Base-by-base conservation (phyloP, 768 basidiomycete species). In the Pleurotus ostreatus region DNA sequence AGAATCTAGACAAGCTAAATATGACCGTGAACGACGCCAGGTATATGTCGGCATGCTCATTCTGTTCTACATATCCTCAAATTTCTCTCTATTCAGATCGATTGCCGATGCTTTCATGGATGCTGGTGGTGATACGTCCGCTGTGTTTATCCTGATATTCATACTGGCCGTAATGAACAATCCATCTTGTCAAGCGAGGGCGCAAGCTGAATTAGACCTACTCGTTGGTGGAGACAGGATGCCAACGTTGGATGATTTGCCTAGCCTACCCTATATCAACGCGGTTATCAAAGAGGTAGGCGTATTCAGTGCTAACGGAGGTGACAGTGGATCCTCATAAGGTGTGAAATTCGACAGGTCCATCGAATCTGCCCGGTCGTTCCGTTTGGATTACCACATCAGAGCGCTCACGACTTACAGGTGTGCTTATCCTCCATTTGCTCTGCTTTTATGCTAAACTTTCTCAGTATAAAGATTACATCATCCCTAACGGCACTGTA, bases 401-500 rank as follows among this genome's bases (percentile, higher is more conserved):
- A 57, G 49, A 43, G 44, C 16, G 59, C 59, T 43, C 57, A 57
- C 5, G 49, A 43, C 51, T 23, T 16, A 18, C 26, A 16, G 22
- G 43, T 55, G 25, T 22, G 49, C 38, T 40, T 1, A 46, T 53
- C 7, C 40, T 20, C 18, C 13, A 16, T 49, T 43, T 13, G 69
- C 66, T 23, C 56, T 62, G 13, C 62, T 61, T 44, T 2, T 59
- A 63, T 5, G 49, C 45, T 0, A 66, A 69, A 6, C 66, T 68
- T 20, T 58, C 62, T 16, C 68, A 65, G 18, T 55, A 55, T 34
- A 58, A 68, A 11, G 70, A 66, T 1, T 68, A 66, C 52, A 58
- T 62, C 37, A 71, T 75, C 43, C 74, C 72, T 1, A 67, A 70
- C 55, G 74, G 73, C 55, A 57, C 75, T 4, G 38, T 71, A 2